These are phyloP conservation scores for Thielaviopsis cerberus DNA, from an alignment of 2,329 filamentous ascomycete species.

Conservation along the genomic window DNA sequence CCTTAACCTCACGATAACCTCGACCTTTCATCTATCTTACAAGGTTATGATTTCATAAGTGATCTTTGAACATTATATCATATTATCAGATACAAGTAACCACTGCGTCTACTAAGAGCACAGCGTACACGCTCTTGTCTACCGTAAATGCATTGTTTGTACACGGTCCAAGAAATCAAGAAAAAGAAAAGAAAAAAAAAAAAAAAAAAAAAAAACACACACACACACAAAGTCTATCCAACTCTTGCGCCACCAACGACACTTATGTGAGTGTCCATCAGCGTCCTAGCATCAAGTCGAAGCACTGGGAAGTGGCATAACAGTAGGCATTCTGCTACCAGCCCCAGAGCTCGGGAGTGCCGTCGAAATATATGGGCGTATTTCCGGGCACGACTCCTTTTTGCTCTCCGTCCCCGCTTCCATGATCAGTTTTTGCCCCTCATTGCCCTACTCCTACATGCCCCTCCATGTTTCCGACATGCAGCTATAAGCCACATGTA, in stretches of 20 bases:
- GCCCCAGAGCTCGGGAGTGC: neutral
- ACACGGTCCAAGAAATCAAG: neutral
- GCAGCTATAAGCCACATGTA: neutral
- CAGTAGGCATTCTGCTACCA: slow-evolving; percentile 2
- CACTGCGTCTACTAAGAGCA: neutral
- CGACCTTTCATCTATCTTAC: too few species aligned
- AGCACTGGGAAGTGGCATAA: neutral
- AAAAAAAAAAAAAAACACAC: neutral
- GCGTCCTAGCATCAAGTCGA: neutral
- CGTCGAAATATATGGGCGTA: slow-evolving; percentile 4
- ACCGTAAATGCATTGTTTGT: slow-evolving; percentile 1
- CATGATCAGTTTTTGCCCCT: too few species aligned
- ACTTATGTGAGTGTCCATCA: neutral
- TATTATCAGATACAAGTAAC: neutral
- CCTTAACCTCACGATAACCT: too few species aligned
- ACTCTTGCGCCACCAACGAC: neutral
- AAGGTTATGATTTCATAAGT: too few species aligned
- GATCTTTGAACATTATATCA: neutral
- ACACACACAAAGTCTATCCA: slow-evolving; percentile 6
- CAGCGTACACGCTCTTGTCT: neutral
- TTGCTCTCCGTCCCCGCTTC: neutral
- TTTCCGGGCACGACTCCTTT: neutral
- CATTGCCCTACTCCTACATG: neutral
- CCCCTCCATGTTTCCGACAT: neutral
- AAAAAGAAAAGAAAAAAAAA: neutral